Evolutionary conservation across 2,329 filamentous ascomycete genomes (phyloP).

Genomic region (Ophiocordyceps unilateralis): DNA sequence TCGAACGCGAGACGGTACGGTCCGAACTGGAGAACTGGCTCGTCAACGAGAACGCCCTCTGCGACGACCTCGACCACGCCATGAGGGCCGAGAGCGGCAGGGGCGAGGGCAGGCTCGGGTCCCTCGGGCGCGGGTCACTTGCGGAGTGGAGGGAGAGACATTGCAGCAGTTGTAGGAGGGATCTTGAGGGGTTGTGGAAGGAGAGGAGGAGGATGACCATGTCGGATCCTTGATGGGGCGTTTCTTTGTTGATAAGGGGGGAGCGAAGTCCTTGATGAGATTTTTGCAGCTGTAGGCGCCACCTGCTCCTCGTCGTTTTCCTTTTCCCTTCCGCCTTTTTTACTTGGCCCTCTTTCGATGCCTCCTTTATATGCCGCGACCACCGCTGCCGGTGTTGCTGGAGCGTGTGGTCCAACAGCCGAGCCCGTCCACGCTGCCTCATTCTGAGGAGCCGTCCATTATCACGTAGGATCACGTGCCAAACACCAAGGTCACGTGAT

Average conservation of each 20-base stretch:
- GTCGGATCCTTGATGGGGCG: not conserved
- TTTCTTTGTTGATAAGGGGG: not conserved
- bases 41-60: slow-evolving; percentile 58
- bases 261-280: too few relatives aligned
- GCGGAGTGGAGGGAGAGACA: slow-evolving; percentile 33
- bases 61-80: slow-evolving; percentile 40
- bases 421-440: too few relatives aligned
- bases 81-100: slow-evolving; percentile 16
- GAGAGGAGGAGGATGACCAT: slow-evolving; percentile 11
- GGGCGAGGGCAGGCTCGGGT: slow-evolving; percentile 7
- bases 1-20: slow-evolving; percentile 71
- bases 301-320: too few relatives aligned
- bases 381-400: too few relatives aligned
- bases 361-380: too few relatives aligned
- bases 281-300: too few relatives aligned
- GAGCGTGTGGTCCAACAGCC: too few relatives aligned
- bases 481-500: too few relatives aligned
- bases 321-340: too few relatives aligned
- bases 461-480: too few relatives aligned
- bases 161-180: slow-evolving; percentile 36
- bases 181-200: slow-evolving; percentile 17
- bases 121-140: slow-evolving; percentile 16
- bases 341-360: too few relatives aligned
- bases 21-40: slow-evolving; percentile 94
- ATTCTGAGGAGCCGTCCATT: too few relatives aligned